Base-by-base conservation (phyloP, 2,329 filamentous ascomycete species). In the Cryphonectria japonica region DNA sequence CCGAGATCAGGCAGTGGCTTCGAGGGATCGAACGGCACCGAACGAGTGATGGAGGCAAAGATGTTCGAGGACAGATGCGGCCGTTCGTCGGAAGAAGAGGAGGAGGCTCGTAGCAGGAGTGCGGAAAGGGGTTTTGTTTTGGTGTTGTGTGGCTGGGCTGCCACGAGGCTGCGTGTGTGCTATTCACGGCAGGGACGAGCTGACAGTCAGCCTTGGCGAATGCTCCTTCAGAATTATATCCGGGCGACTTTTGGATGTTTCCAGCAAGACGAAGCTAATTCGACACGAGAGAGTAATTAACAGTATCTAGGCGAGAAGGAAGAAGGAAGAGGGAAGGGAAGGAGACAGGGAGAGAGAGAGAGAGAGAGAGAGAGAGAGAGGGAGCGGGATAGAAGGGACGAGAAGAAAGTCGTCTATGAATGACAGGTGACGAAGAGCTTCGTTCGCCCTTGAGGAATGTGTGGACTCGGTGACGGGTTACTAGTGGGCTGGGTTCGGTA, bases 101-200 rank as follows among this genome's bases (percentile, higher is more conserved):
- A 3, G 16, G 6, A n/a, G 46, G 26, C 59, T 60, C 43, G 39
- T 57, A 50, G 59, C 60, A 46, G 32, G 34, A n/a, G 9, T 54
- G 34, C 8, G 52, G 16, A n/a, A 50, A 63, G 19, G 29, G 46
- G n/a, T 26, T n/a, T 39, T 22, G 13, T 14, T 34, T 29, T 16
- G 65, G 26, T 41, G 64, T 26, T 63, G 32, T 62, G 41, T 50
- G 43, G 37, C 64, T 64, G 60, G 54, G 67, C 54, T n/a, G 60
- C 62, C 50, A 67, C 63, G 59, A 67, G 34, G 43, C 46, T 50
- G 46, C 46, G 46, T 50, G 52, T 39, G 67, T 69, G 66, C 66
- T 69, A 69, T 73, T 73, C 71, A 67, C 69, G 64, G 71, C 69
- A 50, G 29, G 46, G n/a, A 60, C 46, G 60, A 43, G 69, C 66